Evolutionary conservation across 495 filamentous ascomycete genomes (phyloP).

Genomic region (Penicillium paradoxum): DNA sequence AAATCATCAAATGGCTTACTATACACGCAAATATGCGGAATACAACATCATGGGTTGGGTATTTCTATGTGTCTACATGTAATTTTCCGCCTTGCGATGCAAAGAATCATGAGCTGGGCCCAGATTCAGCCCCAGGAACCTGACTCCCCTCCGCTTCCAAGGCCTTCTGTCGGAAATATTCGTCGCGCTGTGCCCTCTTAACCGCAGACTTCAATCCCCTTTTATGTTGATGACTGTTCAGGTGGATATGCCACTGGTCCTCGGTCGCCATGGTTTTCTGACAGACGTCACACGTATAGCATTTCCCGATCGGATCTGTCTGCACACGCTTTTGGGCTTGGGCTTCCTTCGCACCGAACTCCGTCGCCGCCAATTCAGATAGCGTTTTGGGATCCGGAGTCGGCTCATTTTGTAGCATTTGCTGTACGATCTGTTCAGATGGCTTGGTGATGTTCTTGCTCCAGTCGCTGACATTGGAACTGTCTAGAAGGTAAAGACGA

Average conservation of each 20-base stretch:
- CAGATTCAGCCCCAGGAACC: not conserved
- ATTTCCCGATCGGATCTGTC: constrained; percentile 32
- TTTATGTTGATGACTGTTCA: constrained; percentile 61
- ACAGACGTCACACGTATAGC: constrained; percentile 65
- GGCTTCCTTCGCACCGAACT: constrained; percentile 50
- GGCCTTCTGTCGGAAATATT: constrained; percentile 22
- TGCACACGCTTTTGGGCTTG: constrained; percentile 35
- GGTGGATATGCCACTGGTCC: constrained; percentile 70
- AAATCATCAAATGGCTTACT: not conserved
- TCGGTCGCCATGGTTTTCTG: constrained; percentile 60
- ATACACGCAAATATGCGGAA: not conserved
- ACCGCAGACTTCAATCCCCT: constrained; percentile 33
- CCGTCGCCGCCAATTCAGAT: constrained; percentile 52
- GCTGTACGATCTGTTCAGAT: constrained; percentile 54
- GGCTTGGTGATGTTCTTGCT: constrained; percentile 53
- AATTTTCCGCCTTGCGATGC: not conserved
- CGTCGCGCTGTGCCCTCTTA: constrained; percentile 29
- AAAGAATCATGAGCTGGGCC: not conserved
- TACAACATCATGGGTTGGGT: not conserved
- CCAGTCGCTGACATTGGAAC: constrained; percentile 57
- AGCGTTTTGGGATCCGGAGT: constrained; percentile 59
- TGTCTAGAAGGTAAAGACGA: constrained; percentile 70
- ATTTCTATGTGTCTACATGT: not conserved
- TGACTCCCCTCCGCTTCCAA: constrained; percentile 9
- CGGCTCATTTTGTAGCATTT: constrained; percentile 51